Conservation (phyloP, 2,329 filamentous ascomycete species). For the Talaromyces sp. region DNA sequence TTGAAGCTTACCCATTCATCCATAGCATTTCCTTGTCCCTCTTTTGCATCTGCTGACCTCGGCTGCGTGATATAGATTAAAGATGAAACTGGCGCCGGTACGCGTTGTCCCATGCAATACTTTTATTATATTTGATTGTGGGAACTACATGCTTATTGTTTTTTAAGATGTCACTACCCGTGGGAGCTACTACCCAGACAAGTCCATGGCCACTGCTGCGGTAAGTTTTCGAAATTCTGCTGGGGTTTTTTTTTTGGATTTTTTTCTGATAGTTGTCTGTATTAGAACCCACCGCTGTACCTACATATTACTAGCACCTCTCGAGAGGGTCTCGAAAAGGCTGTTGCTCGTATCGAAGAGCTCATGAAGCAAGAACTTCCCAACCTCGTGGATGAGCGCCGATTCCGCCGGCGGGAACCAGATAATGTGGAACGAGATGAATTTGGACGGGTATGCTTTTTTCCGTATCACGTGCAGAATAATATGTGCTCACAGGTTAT, state of each 20-base stretch:
- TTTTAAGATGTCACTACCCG: slow-evolving; percentile 95
- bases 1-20: slow-evolving; percentile 63
- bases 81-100: slow-evolving; percentile 99
- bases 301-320: slow-evolving; percentile 91
- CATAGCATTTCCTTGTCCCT: slow-evolving; percentile 56
- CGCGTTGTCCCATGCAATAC: slow-evolving; percentile 50
- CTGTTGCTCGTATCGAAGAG: slow-evolving; percentile 83
- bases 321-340: slow-evolving; percentile 86
- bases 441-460: slow-evolving; percentile 65
- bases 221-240: slow-evolving; percentile 52
- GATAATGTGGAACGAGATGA: slow-evolving; percentile 80
- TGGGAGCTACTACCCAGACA: slow-evolving; percentile 94
- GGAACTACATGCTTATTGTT: slow-evolving; percentile 56
- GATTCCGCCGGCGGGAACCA: slow-evolving; percentile 69
- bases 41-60: slow-evolving; percentile 93
- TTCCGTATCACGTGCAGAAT: neutral
- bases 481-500: neutral
- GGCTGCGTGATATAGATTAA: slow-evolving; percentile 92
- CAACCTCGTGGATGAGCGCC: slow-evolving; percentile 87
- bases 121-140: slow-evolving; percentile 28
- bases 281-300: slow-evolving; percentile 83
- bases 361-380: slow-evolving; percentile 95
- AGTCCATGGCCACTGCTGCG: slow-evolving; percentile 89
- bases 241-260: neutral
- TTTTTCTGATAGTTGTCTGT: neutral